Evolutionary conservation across 176 grass and related monocot genomes (phyloP), one percentile per base, ranked within the genome.

Genomic region (Chrysopogon serrulatus): DNA sequence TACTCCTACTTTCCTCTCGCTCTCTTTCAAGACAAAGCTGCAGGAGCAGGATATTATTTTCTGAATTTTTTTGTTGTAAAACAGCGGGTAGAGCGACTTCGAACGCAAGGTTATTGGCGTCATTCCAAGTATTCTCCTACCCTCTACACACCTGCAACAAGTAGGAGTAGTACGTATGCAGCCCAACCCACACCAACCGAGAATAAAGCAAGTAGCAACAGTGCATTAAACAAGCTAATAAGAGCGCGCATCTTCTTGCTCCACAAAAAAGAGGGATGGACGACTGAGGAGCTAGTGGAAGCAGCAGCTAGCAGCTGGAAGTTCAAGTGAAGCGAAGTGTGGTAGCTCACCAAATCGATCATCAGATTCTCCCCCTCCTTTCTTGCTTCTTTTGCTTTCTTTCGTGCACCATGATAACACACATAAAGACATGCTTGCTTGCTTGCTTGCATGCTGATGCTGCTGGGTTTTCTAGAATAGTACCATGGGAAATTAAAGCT

Each of bases 301-400:
- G 10, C n/a, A 42, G 40, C 49, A 28, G 68, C 5, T 5, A 35
- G 34, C 3, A 36, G 35, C n/a, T 15, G 61, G 27, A 17, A 12
- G 39, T 5, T 28, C 37, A 34, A 23, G 16, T 36, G 32, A 24
- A 66, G 68, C 49, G 42, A 33, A 39, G 76, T 2, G 3, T 36
- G 88, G 77, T 93, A 82, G 88, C 47, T 93, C 88, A 88, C 85
- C 88, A 84, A 91, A 91, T 80, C n/a, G 83, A 83, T 70, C 48
- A 36, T 36, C 67, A 86, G 72, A 91, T 88, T 88, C 86, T 44
- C 14, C 68, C 43, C 44, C 2, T 10, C 30, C 73, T 87, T 82
- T 80, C 80, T 88, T 83, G 75, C 51, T 61, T 60, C 62, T 48
- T 86, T 76, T 77, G 80, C 84, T 63, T 64, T 36, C 82, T 83